Base-by-base conservation (phyloP, 1,284 basidiomycete genomes). In the Heterobasidion parviporum region DNA sequence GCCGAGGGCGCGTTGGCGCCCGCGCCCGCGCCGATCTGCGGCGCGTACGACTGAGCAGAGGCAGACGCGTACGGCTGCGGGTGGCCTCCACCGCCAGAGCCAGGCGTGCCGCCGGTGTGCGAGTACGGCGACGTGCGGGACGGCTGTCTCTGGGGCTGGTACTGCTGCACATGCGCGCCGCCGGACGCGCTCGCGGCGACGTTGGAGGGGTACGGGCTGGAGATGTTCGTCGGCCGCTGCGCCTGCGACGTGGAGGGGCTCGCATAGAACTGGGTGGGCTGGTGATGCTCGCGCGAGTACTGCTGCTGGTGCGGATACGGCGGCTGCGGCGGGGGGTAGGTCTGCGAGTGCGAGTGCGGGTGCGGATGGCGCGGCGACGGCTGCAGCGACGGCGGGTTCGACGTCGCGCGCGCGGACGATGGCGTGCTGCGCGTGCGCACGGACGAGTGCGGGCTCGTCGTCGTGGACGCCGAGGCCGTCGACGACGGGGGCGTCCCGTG, bases 191-290 rank as follows among this genome's bases (percentile, higher is more conserved):
- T 3, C 26, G 26, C 26, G 26, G 26, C 26, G 2, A 26, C 26
- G 26, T 26, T 26, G 26, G 26, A 26, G 26, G 26, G 26, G 26
- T 26, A 26, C 26, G 26, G 26, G 26, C 26, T 26, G 26, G 26
- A 26, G 26, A 26, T 26, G 26, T 26, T 26, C 26, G 26, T 26
- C 33, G 60, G 72, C 16, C 38, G 66, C 62, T 18, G 68, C 64
- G 33, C 56, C 1, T 61, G 52, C 9, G 63, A 62, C 45, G 72
- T 65, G 12, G 63, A 52, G 1, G 72, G 70, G 0, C 67, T 67
- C 12, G 61, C 62, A 8, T 64, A 70, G 48, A 67, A 65, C 15
- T 62, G 70, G 52, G 67, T 65, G 6, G 41, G 43, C 35, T 54
- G 35, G 3, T 52, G 38, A 14, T 43, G 51, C 18, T 36, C 33